A percentile compares a stretch with the other conserved stretches of the same genome.
Conservation (phyloP, 1,284 basidiomycete genomes). For the Cutaneotrichosporon cyanovorans region DNA sequence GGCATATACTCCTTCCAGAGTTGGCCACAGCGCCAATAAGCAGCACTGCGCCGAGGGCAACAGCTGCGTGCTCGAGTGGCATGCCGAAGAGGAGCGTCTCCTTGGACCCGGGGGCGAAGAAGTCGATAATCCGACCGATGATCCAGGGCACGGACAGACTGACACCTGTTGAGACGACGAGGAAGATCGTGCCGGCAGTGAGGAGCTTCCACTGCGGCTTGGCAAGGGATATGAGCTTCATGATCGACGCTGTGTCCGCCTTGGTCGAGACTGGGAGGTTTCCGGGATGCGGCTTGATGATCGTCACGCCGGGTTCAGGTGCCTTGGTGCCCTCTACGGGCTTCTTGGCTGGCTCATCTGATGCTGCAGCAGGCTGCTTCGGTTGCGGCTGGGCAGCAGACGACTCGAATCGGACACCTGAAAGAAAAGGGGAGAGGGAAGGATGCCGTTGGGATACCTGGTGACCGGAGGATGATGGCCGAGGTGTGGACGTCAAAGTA, state of each 20-base stretch:
- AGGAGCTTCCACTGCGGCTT: slow-evolving; percentile 41
- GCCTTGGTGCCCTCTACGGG: not conserved
- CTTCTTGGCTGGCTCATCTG: not conserved
- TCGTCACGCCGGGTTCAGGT: not conserved
- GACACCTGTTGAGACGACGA: slow-evolving; percentile 37
- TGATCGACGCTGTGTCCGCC: slow-evolving; percentile 36
- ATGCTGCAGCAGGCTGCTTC: not conserved
- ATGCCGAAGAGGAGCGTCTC: slow-evolving; percentile 37
- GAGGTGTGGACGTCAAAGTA: not conserved
- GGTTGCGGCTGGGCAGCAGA: slow-evolving; percentile 3
- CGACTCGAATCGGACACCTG: slow-evolving; percentile 16
- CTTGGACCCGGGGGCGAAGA: slow-evolving; percentile 40
- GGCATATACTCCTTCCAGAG: slow-evolving; percentile 33
- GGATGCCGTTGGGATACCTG: no score
- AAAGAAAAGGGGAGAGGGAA: not conserved
- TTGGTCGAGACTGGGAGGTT: slow-evolving; percentile 13
- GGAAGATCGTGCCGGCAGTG: slow-evolving; percentile 30
- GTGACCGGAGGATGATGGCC: not conserved
- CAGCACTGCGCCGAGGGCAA: slow-evolving; percentile 25
- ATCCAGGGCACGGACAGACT: slow-evolving; percentile 38
- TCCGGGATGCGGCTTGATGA: slow-evolving; percentile 4
- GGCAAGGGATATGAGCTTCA: slow-evolving; percentile 35
- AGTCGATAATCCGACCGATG: slow-evolving; percentile 44
- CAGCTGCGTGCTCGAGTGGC: slow-evolving; percentile 37
- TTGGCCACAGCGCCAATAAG: slow-evolving; percentile 41